Base-by-base conservation (phyloP, 192 early-diverging fungal species). In the Irineochytrium annulatum region DNA sequence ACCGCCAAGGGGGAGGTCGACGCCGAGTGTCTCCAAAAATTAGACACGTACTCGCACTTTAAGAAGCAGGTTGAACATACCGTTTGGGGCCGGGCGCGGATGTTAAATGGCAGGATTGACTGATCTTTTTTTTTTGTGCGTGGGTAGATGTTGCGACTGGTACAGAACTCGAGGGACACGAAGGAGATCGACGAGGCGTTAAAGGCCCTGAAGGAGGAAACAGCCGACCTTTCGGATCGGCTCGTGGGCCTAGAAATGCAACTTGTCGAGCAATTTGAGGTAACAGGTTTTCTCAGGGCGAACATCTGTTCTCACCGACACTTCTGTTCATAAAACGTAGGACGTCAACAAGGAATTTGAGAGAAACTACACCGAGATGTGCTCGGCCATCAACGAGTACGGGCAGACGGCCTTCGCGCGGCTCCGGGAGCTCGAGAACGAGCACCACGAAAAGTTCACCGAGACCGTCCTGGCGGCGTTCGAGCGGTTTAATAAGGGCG, bases 311-410 rank as follows among this genome's bases (percentile, higher is more conserved):
- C n/a, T 2, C 48, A 66, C n/a, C 20, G 16, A 19, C 0, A n/a
- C n/a, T 17, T 41, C 70, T 44, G 28, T 53, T 52, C 11, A 37
- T 13, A 13, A 24, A 14, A 14, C 52, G 17, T 19, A 74, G 63
- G 83, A 85, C 16, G 72, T 85, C 11, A 48, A 76, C 30, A 83
- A 81, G 56, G 83, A 85, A 28, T 82, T 84, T 68, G 83, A 85
- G 53, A 56, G 79, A 13, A 81, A 75, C 57, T 84, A 80, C 61
- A 77, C 76, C n/a, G 83, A 85, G 59, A 4, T 81, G 0, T 70
- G 63, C 35, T 57, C 59, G 33, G 51, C 67, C 26, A 71, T 83
- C 55, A 74, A 51, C 43, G 83, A 85, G 60, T 67, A 54, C 28
- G 80, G 65, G 16, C 75, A 81, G 32, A 55, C 62, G 11, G 57